These are phyloP conservation scores for Dissophora ornata DNA, from an alignment of 192 early-diverging fungal genomes.

Conservation along the genomic window DNA sequence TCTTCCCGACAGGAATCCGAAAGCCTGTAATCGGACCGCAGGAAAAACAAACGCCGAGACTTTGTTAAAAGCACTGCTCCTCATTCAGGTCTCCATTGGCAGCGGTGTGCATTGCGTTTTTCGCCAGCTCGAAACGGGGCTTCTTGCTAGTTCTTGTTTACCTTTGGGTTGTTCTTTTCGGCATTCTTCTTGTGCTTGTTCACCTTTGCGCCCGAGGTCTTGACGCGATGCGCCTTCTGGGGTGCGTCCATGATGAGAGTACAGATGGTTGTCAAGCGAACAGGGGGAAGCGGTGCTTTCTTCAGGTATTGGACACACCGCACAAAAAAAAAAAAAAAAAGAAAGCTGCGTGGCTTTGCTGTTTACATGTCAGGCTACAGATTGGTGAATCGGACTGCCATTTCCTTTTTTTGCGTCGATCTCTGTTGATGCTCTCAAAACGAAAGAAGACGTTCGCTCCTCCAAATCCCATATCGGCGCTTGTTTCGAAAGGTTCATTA, in stretches of 20 bases:
- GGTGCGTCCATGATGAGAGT: conserved; percentile 34
- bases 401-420: too few species aligned
- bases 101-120: not conserved
- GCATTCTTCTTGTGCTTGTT: conserved; percentile 80
- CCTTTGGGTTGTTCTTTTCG: conserved; percentile 91
- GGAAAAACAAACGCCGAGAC: not conserved
- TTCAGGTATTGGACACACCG: not conserved
- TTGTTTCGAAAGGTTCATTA: too few species aligned
- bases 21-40: conserved; percentile 63
- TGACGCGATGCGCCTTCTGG: conserved; percentile 87
- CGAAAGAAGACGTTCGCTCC: too few species aligned
- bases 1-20: conserved; percentile 74
- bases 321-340: conserved; percentile 27
- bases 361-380: conserved; percentile 5
- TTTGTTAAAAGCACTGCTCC: not conserved
- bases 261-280: conserved; percentile 4
- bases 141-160: too few species aligned
- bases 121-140: conserved; percentile 12
- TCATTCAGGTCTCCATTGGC: not conserved
- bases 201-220: conserved; percentile 85
- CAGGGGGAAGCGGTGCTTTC: not conserved
- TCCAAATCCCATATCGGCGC: too few species aligned
- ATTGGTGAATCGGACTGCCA: not conserved
- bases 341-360: conserved; percentile 32
- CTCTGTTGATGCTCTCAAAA: too few species aligned